Base-by-base conservation (phyloP, 129 eudicot genomes). In the Sambucus nigra region DNA sequence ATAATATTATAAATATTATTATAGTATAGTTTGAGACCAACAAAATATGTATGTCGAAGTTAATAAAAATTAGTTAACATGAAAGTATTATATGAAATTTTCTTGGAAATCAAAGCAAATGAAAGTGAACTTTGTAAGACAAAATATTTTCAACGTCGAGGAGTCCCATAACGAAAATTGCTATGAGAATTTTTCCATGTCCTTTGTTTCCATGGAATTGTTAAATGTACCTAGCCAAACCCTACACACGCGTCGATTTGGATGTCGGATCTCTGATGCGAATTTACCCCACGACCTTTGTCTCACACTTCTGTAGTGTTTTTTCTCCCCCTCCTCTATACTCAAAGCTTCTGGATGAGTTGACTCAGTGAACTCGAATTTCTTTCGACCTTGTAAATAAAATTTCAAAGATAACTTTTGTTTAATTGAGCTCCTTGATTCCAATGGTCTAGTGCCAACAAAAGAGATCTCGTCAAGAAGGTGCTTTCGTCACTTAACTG, bases 181-280 rank as follows among this genome's bases (percentile, higher is more conserved):
- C 95, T 47, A 70, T 50, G 35, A n/a, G n/a, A n/a, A n/a, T n/a
- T n/a, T n/a, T n/a, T n/a, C 80, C 89, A 29, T 85, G 80, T 14
- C 89, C 89, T 42, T 55, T 78, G 89, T 89, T 13, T 74, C 89
- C 28, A 74, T 47, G 7, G 88, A 86, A 5, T 86, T 74, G 24
- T 80, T 86, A 41, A 50, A 85, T 0, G 95, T 85, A 23, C 95
- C 95, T 10, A 85, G 62, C 95, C 95, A 85, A 28, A 85, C 82
- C 33, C 95, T 61, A 18, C 73, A 61, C 2, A 88, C 95, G 4
- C 78, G 73, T 1, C 77, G 80, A 20, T 54, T 68, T 0, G 95
- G 88, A 54, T 85, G 82, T 3, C 89, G 78, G 24, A 85, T 85
- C 80, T 85, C 95, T 38, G 95, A 86, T 6, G 95, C 88, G 60